Base-by-base conservation (phyloP, 1,139 yeast genomes). In the Wickerhamomyces sp. region DNA sequence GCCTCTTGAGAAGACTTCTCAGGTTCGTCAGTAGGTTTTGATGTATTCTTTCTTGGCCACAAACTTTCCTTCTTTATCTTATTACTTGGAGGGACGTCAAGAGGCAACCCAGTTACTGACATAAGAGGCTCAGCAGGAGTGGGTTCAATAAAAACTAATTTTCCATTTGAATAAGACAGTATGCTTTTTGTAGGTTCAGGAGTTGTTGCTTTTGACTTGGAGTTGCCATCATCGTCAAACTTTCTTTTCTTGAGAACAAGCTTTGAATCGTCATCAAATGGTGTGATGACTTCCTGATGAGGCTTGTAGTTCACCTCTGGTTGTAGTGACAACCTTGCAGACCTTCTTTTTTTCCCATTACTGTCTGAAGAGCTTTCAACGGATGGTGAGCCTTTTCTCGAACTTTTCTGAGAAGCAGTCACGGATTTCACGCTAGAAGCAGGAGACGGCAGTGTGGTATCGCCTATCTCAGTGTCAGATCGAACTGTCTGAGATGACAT, bases 61-160 rank as follows among this genome's bases (percentile, higher is more conserved):
- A 70, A 47, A 22, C 75, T 67, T 39, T 77, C 82, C 47, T 71
- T 74, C 46, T 69, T 74, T 33, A 74, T 63, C 48, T 73, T 78
- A 0, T 67, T 56, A 8, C 75, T 74, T 7, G 95, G 95, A 5
- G 68, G 65, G 5, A 75, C 68, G 45, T 78, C 88, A 37, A 85
- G 59, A 3, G 90, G 82, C 30, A 74, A 67, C 1, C 95, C 95
- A 0, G 89, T 80, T 35, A 75, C 74, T 20, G 51, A 38, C 39
- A 51, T 43, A 9, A 47, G 57, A 0, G 81, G 77, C 18, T 65
- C 68, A 0, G 80, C 74, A 27, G 72, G 59, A 9, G 68, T 70
- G 0, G 92, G 90, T 55, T 84, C 92, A 13, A 64, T 58, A 30
- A 49, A 46, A 12, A 29, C 14, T 2, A 42, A 18, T 17, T 38